Percentiles rank a stretch among this genome's conserved stretches.
phyloP scores from a whole-genome alignment of 2,329 filamentous ascomycete genomes.

The Monosporascus sp. region DNA sequence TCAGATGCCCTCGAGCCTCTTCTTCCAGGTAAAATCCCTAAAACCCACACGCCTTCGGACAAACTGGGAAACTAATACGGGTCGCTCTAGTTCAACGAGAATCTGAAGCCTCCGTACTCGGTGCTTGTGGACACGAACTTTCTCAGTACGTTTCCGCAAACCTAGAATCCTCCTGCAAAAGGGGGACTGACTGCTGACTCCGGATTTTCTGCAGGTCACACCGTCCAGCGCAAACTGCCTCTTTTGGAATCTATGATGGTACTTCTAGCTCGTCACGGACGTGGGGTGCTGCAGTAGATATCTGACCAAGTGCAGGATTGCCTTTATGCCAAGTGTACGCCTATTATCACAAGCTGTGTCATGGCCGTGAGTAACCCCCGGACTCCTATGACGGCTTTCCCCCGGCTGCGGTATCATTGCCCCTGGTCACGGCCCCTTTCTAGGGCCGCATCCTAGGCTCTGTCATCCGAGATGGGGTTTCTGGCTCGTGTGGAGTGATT shows the following conservation, averaged over 20 bases:
- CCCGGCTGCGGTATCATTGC: too few species aligned
- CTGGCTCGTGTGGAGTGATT: too few species aligned
- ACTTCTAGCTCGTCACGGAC: too few species aligned
- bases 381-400: not conserved
- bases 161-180: not conserved
- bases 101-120: conserved; percentile 75
- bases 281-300: too few species aligned
- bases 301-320: conserved; percentile 68
- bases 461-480: too few species aligned
- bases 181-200: conserved; percentile 44
- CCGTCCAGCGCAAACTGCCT: conserved; percentile 84
- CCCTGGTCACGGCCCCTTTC: too few species aligned
- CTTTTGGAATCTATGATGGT: conserved; percentile 75
- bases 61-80: not conserved
- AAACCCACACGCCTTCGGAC: too few species aligned
- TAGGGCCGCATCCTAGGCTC: too few species aligned
- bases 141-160: not conserved
- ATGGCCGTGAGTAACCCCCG: conserved; percentile 35
- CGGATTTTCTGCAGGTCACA: conserved; percentile 79
- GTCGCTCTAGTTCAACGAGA: conserved; percentile 58
- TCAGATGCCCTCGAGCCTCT: conserved; percentile 76
- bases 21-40: conserved; percentile 58
- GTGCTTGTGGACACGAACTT: conserved; percentile 56
- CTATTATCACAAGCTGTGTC: conserved; percentile 78
- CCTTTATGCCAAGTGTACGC: conserved; percentile 84